Evolutionary conservation across 306 rosid genomes (phyloP).

Genomic region (Vicia faba): DNA sequence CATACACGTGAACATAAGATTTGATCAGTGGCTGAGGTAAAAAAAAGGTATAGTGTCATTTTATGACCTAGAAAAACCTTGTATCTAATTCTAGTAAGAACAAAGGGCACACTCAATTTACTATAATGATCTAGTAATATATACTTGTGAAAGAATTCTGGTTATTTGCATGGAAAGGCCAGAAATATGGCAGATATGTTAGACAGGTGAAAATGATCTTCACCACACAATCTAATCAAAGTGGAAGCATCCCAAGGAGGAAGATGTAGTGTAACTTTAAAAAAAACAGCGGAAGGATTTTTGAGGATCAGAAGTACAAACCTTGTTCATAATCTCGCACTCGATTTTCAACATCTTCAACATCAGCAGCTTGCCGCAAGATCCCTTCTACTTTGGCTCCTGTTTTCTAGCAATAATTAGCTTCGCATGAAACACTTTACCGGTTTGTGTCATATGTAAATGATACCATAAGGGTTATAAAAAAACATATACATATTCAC

Average conservation of each 20-base stretch:
- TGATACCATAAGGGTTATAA: not conserved
- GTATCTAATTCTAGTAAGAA: not conserved
- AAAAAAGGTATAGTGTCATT: not conserved
- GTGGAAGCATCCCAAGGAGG: slow-evolving; percentile 8
- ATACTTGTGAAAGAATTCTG: not conserved
- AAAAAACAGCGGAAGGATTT: not conserved
- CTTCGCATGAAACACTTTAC: slow-evolving; percentile 25
- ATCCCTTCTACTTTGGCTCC: slow-evolving; percentile 83
- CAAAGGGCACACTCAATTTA: not conserved
- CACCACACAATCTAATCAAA: slow-evolving; percentile 28
- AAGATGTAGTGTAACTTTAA: not conserved
- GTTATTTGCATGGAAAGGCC: slow-evolving; percentile 4
- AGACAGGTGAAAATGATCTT: slow-evolving; percentile 10
- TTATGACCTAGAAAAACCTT: not conserved
- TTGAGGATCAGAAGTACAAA: slow-evolving; percentile 39
- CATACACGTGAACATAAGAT: slow-evolving; percentile 40
- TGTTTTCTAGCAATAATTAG: slow-evolving; percentile 41
- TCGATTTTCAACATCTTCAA: slow-evolving; percentile 79
- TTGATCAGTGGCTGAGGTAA: slow-evolving; percentile 11
- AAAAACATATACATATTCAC: not conserved
- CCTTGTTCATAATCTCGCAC: slow-evolving; percentile 79
- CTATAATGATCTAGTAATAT: not conserved
- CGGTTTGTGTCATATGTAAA: not conserved
- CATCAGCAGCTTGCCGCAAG: slow-evolving; percentile 86
- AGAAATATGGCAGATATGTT: slow-evolving; percentile 7